Percentiles rank a stretch among this genome's conserved stretches.
These are phyloP conservation scores for Betula pendula DNA, from an alignment of 306 rosid genomes.

Conservation along the genomic window DNA sequence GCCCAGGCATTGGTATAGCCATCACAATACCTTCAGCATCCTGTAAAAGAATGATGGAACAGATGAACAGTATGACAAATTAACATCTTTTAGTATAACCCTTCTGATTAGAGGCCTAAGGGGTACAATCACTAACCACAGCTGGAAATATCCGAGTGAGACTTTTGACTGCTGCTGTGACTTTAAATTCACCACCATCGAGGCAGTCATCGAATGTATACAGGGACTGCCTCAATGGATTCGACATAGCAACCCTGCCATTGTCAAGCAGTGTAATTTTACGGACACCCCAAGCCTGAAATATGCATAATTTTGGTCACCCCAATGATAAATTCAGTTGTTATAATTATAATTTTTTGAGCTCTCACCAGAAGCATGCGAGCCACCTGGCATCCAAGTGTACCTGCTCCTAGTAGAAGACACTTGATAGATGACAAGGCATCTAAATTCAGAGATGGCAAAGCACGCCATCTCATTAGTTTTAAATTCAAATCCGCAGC, in stretches of 20 bases:
- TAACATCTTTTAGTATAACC: neutral
- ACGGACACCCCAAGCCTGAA: slow-evolving; percentile 97
- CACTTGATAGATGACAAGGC: slow-evolving; percentile 79
- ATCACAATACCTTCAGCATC: slow-evolving; percentile 89
- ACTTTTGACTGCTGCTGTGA: slow-evolving; percentile 80
- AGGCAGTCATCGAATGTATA: slow-evolving; percentile 91
- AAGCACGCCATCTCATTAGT: slow-evolving; percentile 98
- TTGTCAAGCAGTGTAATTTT: slow-evolving; percentile 85
- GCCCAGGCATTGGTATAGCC: slow-evolving; percentile 99
- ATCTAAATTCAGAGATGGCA: slow-evolving; percentile 77
- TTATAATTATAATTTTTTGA: slow-evolving; percentile 15
- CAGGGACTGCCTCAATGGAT: slow-evolving; percentile 96
- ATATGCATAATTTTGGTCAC: slow-evolving; percentile 19
- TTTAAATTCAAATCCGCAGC: slow-evolving; percentile 98
- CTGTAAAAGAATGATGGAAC: slow-evolving; percentile 37
- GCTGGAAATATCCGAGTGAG: slow-evolving; percentile 85
- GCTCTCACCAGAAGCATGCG: slow-evolving; percentile 96
- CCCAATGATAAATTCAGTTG: slow-evolving; percentile 17
- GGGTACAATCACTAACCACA: slow-evolving; percentile 60
- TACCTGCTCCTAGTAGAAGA: slow-evolving; percentile 96
- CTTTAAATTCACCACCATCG: slow-evolving; percentile 86
- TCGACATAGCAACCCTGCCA: slow-evolving; percentile 96
- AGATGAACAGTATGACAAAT: slow-evolving; percentile 23
- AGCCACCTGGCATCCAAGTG: slow-evolving; percentile 99
- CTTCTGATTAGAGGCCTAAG: slow-evolving; percentile 8